Evolutionary conservation across 1,139 yeast species (phyloP).

Genomic region (Candida tetrigidarum): DNA sequence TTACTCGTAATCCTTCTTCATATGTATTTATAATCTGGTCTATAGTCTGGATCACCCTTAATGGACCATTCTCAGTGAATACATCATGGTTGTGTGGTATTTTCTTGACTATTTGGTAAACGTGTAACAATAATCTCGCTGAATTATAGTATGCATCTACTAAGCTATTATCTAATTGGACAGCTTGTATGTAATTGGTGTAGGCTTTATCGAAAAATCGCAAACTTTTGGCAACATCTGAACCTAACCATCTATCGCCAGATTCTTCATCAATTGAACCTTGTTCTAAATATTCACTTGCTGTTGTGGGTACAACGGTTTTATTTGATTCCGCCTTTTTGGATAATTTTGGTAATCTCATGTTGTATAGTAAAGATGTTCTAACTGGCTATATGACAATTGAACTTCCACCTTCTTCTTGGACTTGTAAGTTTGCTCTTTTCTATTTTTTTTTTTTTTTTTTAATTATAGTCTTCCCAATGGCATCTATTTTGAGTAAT

Average conservation of each 20-base stretch:
- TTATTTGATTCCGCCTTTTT: conserved; percentile 9
- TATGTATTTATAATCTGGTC: conserved; percentile 38
- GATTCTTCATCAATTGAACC: conserved; percentile 57
- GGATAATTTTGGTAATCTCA: conserved; percentile 9
- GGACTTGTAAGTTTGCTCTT: neutral
- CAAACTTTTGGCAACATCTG: conserved; percentile 55
- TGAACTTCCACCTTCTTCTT: neutral
- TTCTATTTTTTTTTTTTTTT: neutral
- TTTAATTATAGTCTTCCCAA: too few species aligned
- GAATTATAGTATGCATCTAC: conserved; percentile 52
- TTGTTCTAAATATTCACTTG: conserved; percentile 50
- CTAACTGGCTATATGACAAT: too few species aligned
- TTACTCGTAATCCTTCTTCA: conserved; percentile 36
- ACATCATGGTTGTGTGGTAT: conserved; percentile 27
- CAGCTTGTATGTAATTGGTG: conserved; percentile 35
- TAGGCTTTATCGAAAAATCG: conserved; percentile 58
- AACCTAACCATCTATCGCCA: conserved; percentile 62
- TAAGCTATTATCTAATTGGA: conserved; percentile 20
- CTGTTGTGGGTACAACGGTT: conserved; percentile 33
- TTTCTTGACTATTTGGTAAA: conserved; percentile 29
- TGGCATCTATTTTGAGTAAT: too few species aligned
- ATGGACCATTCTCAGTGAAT: conserved; percentile 7
- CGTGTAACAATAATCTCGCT: conserved; percentile 52
- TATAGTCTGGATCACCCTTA: conserved; percentile 33
- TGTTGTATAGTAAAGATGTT: too few species aligned